Base-by-base conservation (phyloP, 352 stramenopile species). In the Plasmopara muralis region DNA sequence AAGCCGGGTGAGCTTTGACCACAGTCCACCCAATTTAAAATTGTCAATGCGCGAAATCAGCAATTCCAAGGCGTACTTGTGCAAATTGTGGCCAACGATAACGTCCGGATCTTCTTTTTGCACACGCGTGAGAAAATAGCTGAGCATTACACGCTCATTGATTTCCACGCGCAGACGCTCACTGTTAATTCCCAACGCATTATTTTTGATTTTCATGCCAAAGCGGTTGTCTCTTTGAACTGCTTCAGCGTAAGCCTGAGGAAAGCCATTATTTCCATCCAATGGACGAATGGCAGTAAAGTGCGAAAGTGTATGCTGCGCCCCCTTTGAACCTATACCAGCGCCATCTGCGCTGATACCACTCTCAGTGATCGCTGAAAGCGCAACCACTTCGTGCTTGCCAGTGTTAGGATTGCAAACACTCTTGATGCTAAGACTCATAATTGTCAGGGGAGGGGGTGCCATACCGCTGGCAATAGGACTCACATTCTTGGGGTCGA, bases 21-120 rank as follows among this genome's bases (percentile, higher is more conserved):
- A 93, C 16, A 88, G 47, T 4, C 78, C 77, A 43, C 83, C 83
- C 9, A 93, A 50, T 14, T 98, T 96, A 52, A 96, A 93, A 55
- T 96, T 85, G 9, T 96, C 79, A 46, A 97, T 96, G 20, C 97
- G 84, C 20, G 75, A 93, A 14, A 99, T 84, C 6, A 99, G 72
- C n/a, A 99, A 77, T 62, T 99, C 94, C 31, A 99, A 80, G 15
- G 97, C 95, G 64, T 99, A 98, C 39, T 97, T 97, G 74, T 97
- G 93, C 43, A 99, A 82, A 69, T 99, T 99, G 80, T 99, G 97
- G 9, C 95, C 97, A 12, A 98, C 88, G 29, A 99, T 83, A 7
- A 99, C 85, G 62, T 99, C 97, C 5, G 97, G 97, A 70, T 99
- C 97, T 80, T 98, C 95, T 30, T 63, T 71, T 47, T 97, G 90